These are phyloP conservation scores for Leishmania mexicana DNA, from an alignment of 208 protist genomes.

Conservation along the genomic window DNA sequence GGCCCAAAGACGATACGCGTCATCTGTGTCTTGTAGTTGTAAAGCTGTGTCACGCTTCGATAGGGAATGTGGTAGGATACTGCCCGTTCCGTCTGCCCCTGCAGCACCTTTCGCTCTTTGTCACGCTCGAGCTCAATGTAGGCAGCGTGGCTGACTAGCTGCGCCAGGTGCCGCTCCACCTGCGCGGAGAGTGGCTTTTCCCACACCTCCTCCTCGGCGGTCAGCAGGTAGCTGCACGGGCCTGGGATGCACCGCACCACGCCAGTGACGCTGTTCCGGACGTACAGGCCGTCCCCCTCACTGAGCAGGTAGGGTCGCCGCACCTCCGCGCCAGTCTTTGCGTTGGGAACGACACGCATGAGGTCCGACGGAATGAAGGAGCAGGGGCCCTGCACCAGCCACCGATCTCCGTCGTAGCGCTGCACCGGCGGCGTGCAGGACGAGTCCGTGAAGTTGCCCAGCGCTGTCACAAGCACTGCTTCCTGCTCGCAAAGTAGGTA, in stretches of 20 bases:
- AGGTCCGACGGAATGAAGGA: constrained; percentile 68
- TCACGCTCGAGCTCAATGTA: constrained; percentile 39
- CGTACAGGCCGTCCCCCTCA: constrained; percentile 85
- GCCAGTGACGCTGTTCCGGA: constrained; percentile 71
- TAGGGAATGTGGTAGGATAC: constrained; percentile 95
- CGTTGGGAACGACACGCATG: constrained; percentile 48
- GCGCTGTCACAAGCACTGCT: constrained; percentile 79
- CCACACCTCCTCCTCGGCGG: constrained; percentile 81
- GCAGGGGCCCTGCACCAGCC: constrained; percentile 89
- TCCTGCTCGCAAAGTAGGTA: constrained; percentile 85
- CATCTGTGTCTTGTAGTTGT: constrained; percentile 92
- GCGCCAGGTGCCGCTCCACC: constrained; percentile 47
- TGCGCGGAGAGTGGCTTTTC: constrained; percentile 69
- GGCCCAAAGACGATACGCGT: constrained; percentile 89
- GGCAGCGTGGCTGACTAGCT: constrained; percentile 44
- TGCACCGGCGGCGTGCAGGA: constrained; percentile 22
- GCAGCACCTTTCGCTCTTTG: constrained; percentile 19
- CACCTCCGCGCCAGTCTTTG: constrained; percentile 37
- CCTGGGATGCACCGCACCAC: constrained; percentile 72
- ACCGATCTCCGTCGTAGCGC: constrained; percentile 83
- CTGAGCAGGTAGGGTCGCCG: constrained; percentile 54
- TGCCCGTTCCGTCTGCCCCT: constrained; percentile 45
- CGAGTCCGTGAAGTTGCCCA: constrained; percentile 66
- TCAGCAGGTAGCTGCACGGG: constrained; percentile 75
- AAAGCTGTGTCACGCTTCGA: constrained; percentile 95